Conservation (phyloP, 306 rosid species). For the Lotus japonicus region DNA sequence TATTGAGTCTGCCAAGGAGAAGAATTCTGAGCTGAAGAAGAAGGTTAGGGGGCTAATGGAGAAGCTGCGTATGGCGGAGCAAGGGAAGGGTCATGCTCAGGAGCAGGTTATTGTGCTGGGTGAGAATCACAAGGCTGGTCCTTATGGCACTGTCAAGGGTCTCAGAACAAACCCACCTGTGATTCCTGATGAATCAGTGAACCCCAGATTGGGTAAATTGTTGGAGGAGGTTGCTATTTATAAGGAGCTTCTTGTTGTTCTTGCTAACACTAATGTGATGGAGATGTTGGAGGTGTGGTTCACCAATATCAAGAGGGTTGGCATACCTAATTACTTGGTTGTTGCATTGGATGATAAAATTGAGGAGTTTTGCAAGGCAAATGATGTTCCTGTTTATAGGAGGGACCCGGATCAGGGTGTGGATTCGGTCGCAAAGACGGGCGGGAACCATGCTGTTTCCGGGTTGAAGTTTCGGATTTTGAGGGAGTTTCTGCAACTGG, state of each 20-base stretch:
- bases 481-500: conserved; percentile 83
- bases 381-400: conserved; percentile 69
- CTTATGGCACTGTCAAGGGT: conserved; percentile 72
- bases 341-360: conserved; percentile 61
- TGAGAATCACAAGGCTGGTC: conserved; percentile 73
- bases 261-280: conserved; percentile 73
- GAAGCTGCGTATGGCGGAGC: conserved; percentile 55
- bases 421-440: conserved; percentile 51
- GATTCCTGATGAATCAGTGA: conserved; percentile 62
- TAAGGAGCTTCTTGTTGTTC: conserved; percentile 62
- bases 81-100: conserved; percentile 60
- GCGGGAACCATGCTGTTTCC: conserved; percentile 79
- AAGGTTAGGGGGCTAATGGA: conserved; percentile 45
- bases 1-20: conserved; percentile 35
- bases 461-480: conserved; percentile 71
- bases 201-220: conserved; percentile 69
- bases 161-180: conserved; percentile 78
- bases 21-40: conserved; percentile 50
- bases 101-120: conserved; percentile 57
- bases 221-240: conserved; percentile 60
- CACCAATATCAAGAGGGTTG: conserved; percentile 64
- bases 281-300: conserved; percentile 69
- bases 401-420: conserved; percentile 70
- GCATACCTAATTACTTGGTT: conserved; percentile 68
- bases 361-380: conserved; percentile 59